Percentiles rank a stretch among this genome's conserved stretches.
Conservation (phyloP, 306 rosid genomes). For the Geum urbanum region DNA sequence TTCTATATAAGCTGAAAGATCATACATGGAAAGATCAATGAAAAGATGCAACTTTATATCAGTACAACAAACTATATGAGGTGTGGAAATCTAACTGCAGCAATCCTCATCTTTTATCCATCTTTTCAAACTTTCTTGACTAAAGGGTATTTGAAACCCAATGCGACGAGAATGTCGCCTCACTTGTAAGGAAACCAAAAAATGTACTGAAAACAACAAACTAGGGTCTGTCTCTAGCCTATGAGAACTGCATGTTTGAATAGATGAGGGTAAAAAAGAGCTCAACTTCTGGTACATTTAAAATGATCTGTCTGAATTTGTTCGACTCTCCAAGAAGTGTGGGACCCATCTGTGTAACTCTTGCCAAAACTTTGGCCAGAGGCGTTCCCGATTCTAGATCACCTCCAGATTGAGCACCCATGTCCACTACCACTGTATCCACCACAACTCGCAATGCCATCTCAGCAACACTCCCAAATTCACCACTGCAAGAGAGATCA, state of each 20-base stretch:
- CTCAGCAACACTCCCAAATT: conserved; percentile 59
- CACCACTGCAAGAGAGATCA: conserved; percentile 48
- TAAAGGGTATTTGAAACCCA: not conserved
- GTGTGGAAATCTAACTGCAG: conserved; percentile 13
- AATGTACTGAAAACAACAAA: conserved; percentile 20
- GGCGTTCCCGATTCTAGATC: conserved; percentile 53
- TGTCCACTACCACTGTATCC: conserved; percentile 46
- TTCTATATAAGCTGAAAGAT: not conserved
- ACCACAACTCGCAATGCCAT: conserved; percentile 57
- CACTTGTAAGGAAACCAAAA: conserved; percentile 26
- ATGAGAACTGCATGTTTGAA: conserved; percentile 52
- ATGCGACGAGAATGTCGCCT: conserved; percentile 30
- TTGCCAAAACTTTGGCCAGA: conserved; percentile 70
- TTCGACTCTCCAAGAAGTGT: conserved; percentile 62
- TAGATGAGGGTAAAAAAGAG: conserved; percentile 81
- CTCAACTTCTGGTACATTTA: conserved; percentile 63
- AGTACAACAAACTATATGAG: conserved; percentile 9
- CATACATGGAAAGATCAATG: not conserved
- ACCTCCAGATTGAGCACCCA: conserved; percentile 51
- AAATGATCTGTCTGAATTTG: conserved; percentile 61
- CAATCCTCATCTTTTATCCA: conserved; percentile 29
- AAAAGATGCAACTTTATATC: not conserved
- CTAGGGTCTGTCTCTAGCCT: conserved; percentile 30
- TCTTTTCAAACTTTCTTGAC: conserved; percentile 26
- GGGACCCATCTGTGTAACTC: conserved; percentile 71